A percentile compares a stretch with the other conserved stretches of the same genome.
phyloP scores from a whole-genome alignment of 2,329 filamentous ascomycete species.

The Phoma sp. region DNA sequence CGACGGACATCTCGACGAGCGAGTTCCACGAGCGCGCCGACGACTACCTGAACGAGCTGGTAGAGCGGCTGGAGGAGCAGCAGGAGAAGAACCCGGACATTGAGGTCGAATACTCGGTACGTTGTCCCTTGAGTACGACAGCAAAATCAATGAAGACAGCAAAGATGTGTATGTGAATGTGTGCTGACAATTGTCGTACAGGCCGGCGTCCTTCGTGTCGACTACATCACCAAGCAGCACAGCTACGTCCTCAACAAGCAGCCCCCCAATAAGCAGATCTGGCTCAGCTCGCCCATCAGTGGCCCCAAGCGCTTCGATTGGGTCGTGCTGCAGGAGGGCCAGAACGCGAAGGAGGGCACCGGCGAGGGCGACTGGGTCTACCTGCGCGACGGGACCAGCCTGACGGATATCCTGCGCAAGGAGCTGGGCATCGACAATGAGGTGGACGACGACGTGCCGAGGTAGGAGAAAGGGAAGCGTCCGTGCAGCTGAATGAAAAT shows the following conservation, averaged over 20 bases:
- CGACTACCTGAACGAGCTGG: slow-evolving; percentile 69
- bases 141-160: not conserved
- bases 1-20: slow-evolving; percentile 69
- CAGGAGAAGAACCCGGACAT: slow-evolving; percentile 76
- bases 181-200: slow-evolving; percentile 46
- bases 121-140: not conserved
- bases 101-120: slow-evolving; percentile 88
- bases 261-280: slow-evolving; percentile 95
- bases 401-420: slow-evolving; percentile 73
- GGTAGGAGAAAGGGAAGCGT: slow-evolving; percentile 17
- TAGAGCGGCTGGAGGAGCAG: slow-evolving; percentile 69
- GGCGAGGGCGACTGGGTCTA: slow-evolving; percentile 84
- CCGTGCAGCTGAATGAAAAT: not conserved
- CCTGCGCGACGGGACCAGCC: slow-evolving; percentile 76
- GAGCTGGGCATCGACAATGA: slow-evolving; percentile 72
- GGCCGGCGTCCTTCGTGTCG: slow-evolving; percentile 85
- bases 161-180: too few species aligned
- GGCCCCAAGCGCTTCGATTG: slow-evolving; percentile 96
- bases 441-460: slow-evolving; percentile 40
- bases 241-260: slow-evolving; percentile 98
- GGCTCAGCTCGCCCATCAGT: slow-evolving; percentile 88
- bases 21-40: slow-evolving; percentile 83
- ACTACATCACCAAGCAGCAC: slow-evolving; percentile 67
- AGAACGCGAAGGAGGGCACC: slow-evolving; percentile 80
- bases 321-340: slow-evolving; percentile 73